Evolutionary conservation across 208 protist species (phyloP).

Genomic region (Leishmania lainsoni): DNA sequence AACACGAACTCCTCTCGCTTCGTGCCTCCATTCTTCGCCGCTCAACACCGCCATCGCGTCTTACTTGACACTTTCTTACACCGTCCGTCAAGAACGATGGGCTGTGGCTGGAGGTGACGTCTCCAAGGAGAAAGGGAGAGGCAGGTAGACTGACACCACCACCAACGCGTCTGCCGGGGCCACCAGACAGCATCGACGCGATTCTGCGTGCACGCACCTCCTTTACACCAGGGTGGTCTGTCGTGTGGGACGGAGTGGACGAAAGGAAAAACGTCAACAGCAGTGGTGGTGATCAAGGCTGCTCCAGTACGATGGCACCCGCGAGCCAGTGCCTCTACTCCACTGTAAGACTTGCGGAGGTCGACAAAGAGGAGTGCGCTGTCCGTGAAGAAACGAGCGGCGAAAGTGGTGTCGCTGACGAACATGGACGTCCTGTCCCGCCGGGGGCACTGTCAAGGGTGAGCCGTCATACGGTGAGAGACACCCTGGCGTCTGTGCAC

Average conservation of each 20-base stretch:
- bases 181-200: neutral
- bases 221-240: neutral
- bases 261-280: neutral
- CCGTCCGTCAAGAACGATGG: neutral
- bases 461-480: neutral
- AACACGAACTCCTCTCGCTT: too few species aligned
- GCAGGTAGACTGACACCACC: neutral
- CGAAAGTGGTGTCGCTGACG: neutral
- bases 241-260: constrained; percentile 1
- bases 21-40: neutral
- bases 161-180: neutral
- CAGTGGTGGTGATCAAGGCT: neutral
- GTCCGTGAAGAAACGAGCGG: too few species aligned
- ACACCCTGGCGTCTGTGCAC: constrained; percentile 9
- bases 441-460: neutral
- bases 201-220: neutral
- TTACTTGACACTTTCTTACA: neutral
- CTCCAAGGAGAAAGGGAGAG: neutral
- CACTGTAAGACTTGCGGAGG: neutral
- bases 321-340: neutral
- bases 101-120: neutral
- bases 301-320: neutral
- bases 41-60: neutral
- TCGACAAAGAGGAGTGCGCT: neutral
- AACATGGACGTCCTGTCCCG: neutral